Base-by-base conservation (phyloP, 2,329 filamentous ascomycete genomes). In the Phaeosphaeria sp. region DNA sequence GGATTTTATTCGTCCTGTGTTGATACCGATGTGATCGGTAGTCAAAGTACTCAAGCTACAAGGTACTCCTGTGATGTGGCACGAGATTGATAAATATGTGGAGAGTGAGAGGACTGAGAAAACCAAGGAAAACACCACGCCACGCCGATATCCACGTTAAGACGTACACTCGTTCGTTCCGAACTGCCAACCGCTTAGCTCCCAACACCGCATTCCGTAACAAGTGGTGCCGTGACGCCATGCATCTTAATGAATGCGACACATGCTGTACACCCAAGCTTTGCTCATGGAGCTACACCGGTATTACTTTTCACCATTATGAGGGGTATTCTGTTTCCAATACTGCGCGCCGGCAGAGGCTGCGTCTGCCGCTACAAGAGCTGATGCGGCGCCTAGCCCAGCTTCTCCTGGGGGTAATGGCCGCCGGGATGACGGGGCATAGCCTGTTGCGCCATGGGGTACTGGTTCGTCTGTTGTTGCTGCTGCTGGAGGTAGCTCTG, bases 371-470 rank as follows among this genome's bases (percentile, higher is more conserved):
- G 41, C 3, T 43, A 43, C 58, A 66, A 64, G 60, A 57, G 53
- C 55, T 65, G 62, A 11, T 68, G 66, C 66, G 66, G 68, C 57
- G 52, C 65, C 69, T 74, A 78, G 54, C 73, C 74, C 54, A 77
- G 72, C 66, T 77, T 77, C 64, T 77, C 74, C 52, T 93, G 91
- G 66, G 91, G 90, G 71, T 91, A 89, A 80, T 92, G 91, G 72
- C 92, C 90, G 52, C 74, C 74, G 33, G 76, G 76, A 60, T 78
- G 76, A 58, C 73, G 74, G 56, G 90, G 89, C 85, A 95, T 91
- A 69, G 90, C 88, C 63, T 86, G 84, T 75, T 91, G 89, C 53
- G 90, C 90, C 88, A 96, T 92, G 51, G 87, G 88, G 71, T 93
- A 93, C 72, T 89, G 90, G 72, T 87, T 88, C 65, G 85, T 85